Conservation (phyloP, 495 filamentous ascomycete species). For the Aspergillus affinis region DNA sequence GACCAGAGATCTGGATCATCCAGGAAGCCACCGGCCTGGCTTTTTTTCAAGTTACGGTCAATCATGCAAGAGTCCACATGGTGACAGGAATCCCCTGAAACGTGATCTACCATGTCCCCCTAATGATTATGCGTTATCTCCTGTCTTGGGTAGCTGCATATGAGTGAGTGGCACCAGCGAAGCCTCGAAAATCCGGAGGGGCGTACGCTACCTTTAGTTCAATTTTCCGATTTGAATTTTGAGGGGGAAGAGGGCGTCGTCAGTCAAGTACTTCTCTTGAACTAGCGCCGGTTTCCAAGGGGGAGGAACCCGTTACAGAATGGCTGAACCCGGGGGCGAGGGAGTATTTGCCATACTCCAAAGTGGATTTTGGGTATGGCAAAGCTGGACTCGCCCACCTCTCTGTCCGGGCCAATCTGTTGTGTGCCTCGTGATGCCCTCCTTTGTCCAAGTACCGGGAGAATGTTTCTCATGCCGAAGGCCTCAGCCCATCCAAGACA, state of each 20-base stretch:
- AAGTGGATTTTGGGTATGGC: slow-evolving; percentile 21
- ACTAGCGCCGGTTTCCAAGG: slow-evolving; percentile 5
- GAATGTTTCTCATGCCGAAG: slow-evolving; percentile 19
- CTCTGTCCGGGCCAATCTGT: slow-evolving; percentile 15
- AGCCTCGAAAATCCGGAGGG: slow-evolving; percentile 32
- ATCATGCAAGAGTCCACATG: slow-evolving; percentile 60
- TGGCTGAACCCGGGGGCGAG: slow-evolving; percentile 10
- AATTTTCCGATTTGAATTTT: slow-evolving; percentile 16
- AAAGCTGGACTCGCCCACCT: slow-evolving; percentile 23
- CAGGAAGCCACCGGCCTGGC: slow-evolving; percentile 6
- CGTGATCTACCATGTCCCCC: slow-evolving; percentile 27
- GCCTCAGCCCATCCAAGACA: slow-evolving; percentile 26
- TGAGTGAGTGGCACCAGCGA: slow-evolving; percentile 34
- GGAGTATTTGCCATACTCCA: slow-evolving; percentile 21
- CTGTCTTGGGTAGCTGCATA: slow-evolving; percentile 36
- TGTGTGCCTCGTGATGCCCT: slow-evolving; percentile 25
- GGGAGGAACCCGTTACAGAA: slow-evolving; percentile 15
- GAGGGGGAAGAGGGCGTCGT: slow-evolving; percentile 9
- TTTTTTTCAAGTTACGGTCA: slow-evolving; percentile 17
- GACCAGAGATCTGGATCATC: slow-evolving; percentile 17
- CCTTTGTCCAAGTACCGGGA: slow-evolving; percentile 23
- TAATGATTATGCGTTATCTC: slow-evolving; percentile 20
- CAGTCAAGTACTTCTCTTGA: slow-evolving; percentile 6
- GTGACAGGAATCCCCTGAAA: slow-evolving; percentile 28
- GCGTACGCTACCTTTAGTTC: slow-evolving; percentile 5